A percentile compares a stretch with the other conserved stretches of the same genome.
Evolutionary conservation across 148 eudicot genomes (phyloP).

Genomic region (Cornus kousa): DNA sequence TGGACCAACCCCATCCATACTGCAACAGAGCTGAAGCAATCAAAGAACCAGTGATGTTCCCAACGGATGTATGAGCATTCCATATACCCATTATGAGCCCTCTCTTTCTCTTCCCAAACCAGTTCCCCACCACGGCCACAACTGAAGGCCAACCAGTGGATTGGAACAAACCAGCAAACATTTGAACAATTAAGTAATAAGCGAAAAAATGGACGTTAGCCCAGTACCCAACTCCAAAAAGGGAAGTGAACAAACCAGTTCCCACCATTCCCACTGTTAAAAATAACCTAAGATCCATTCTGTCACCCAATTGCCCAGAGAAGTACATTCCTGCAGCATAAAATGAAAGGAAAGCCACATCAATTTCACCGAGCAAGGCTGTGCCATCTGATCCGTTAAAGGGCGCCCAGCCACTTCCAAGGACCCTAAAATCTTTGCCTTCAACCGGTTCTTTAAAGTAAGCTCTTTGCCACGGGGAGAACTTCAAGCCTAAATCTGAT

Average conservation of each 20-base stretch:
- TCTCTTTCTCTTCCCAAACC: slow-evolving; percentile 87
- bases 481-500: slow-evolving; percentile 27
- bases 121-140: slow-evolving; percentile 87
- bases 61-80: slow-evolving; percentile 89
- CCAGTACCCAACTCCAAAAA: slow-evolving; percentile 86
- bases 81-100: slow-evolving; percentile 93
- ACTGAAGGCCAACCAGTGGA: slow-evolving; percentile 97
- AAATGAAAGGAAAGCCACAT: slow-evolving; percentile 74
- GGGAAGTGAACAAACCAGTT: slow-evolving; percentile 77
- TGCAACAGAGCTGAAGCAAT: slow-evolving; percentile 71
- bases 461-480: slow-evolving; percentile 39
- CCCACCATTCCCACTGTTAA: slow-evolving; percentile 85
- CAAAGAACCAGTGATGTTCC: slow-evolving; percentile 78
- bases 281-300: slow-evolving; percentile 70
- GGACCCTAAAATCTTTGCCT: slow-evolving; percentile 23
- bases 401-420: slow-evolving; percentile 77
- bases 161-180: slow-evolving; percentile 89
- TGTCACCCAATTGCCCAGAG: slow-evolving; percentile 88
- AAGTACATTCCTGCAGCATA: slow-evolving; percentile 81
- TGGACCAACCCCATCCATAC: slow-evolving; percentile 97
- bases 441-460: slow-evolving; percentile 29
- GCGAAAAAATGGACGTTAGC: slow-evolving; percentile 68
- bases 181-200: slow-evolving; percentile 68
- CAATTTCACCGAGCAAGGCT: slow-evolving; percentile 76
- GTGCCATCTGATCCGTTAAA: slow-evolving; percentile 77